Evolutionary conservation across 1,284 basidiomycete genomes (phyloP), one percentile per base, ranked within the genome.

Genomic region (Ceratobasidium sp.): DNA sequence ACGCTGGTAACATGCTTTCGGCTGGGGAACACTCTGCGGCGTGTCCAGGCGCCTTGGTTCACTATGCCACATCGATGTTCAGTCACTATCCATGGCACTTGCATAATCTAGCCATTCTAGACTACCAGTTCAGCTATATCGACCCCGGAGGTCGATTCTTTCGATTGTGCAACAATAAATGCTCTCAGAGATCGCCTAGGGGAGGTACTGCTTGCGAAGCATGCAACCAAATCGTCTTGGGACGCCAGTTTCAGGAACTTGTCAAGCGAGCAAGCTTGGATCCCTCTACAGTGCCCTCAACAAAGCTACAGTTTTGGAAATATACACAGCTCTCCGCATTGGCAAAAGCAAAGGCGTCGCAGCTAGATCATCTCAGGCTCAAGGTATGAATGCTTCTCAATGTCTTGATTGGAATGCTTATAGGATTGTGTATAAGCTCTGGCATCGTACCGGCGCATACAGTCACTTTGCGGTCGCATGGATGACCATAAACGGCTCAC

Each of bases 11-110:
- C n/a, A n/a, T n/a, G n/a, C n/a, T n/a, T n/a, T n/a, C n/a, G n/a
- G n/a, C n/a, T n/a, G n/a, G n/a, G n/a, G 23, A 26, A 23, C 11
- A 26, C 18, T 14, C 8, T 28, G 50, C 11, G 23, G 8, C 50
- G 14, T 54, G 52, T 14, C 52, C 52, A 5, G 52, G 52, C 26
- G 52, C 52, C n/a, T 32, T 30, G 2, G 14, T 16, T 16, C 3
- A 54, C 11, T 54, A 54, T 21, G 28, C 7, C 7, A 14, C n/a
- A 4, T 54, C 52, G 13, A 54, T 54, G 52, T 54, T 54, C 13
- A 54, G 52, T 32, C 52, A 54, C 13, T 54, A 54, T 54, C 52
- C 52, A 16, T 54, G 52, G 52, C 52, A 54, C 2, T 11, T 54
- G 8, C 52, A 54, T 32, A 32, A 54, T 14, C 3, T 18, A 5